These are phyloP conservation scores for Cryptococcus maquisensis DNA, from an alignment of 1,284 basidiomycete genomes.

Conservation along the genomic window DNA sequence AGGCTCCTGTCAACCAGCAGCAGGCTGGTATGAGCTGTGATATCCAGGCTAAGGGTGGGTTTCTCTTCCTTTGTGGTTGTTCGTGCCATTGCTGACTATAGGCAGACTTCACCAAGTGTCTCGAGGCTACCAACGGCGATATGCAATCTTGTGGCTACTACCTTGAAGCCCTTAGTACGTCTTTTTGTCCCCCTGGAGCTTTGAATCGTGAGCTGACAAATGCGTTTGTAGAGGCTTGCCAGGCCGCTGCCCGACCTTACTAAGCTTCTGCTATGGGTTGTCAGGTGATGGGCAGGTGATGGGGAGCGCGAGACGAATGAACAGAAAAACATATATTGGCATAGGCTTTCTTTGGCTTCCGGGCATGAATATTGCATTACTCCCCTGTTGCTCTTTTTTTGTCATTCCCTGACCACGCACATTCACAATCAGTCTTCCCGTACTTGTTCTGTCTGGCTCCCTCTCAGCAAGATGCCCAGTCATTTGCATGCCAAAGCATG, in stretches of 20 bases:
- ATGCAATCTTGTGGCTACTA: constrained; percentile 56
- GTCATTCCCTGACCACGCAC: no score
- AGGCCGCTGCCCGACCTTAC: constrained; percentile 46
- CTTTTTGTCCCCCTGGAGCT: neutral
- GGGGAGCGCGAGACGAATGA: no score
- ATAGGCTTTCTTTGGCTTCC: no score
- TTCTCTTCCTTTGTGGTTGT: neutral
- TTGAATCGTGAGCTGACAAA: neutral
- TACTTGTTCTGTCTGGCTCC: no score
- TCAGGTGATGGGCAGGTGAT: no score
- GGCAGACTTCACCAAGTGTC: constrained; percentile 53
- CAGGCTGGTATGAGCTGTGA: constrained; percentile 49
- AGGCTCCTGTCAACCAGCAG: constrained; percentile 10
- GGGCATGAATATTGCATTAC: no score
- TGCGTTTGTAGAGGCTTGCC: constrained; percentile 49
- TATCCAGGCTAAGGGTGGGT: constrained; percentile 55
- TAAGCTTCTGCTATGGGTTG: constrained; percentile 1
- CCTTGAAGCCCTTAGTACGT: constrained; percentile 51
- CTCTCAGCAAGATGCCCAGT: no score
- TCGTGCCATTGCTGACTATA: constrained; percentile 3
- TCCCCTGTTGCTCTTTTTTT: no score
- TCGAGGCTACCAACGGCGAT: constrained; percentile 54
- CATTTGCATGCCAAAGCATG: no score
- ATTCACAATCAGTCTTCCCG: no score
- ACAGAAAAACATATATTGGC: no score